Conservation (phyloP, 1,139 yeast genomes). For the Blastobotrys illinoisensis region DNA sequence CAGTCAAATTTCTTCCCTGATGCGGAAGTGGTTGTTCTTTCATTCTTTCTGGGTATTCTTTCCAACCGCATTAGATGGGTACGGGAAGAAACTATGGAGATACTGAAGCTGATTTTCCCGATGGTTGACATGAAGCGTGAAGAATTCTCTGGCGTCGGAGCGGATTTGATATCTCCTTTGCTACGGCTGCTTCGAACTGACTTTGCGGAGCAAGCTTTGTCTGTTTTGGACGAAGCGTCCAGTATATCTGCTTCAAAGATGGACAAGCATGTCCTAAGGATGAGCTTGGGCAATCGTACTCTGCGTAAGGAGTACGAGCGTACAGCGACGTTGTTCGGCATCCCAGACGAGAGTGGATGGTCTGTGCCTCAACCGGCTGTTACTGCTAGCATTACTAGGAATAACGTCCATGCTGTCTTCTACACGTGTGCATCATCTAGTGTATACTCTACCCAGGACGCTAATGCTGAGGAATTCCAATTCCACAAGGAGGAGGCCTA, state of each 20-base stretch:
- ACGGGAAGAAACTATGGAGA: slow-evolving; percentile 68
- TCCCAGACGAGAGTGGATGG: slow-evolving; percentile 98
- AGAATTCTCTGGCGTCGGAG: slow-evolving; percentile 87
- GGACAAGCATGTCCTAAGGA: slow-evolving; percentile 85
- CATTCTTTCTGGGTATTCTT: slow-evolving; percentile 69
- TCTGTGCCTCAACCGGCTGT: slow-evolving; percentile 92
- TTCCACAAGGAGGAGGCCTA: slow-evolving; percentile 56
- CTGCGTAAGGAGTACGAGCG: slow-evolving; percentile 76
- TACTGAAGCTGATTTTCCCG: slow-evolving; percentile 71
- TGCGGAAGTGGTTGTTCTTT: slow-evolving; percentile 67
- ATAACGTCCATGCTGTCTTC: slow-evolving; percentile 92
- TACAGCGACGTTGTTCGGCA: slow-evolving; percentile 87
- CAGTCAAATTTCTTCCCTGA: slow-evolving; percentile 65
- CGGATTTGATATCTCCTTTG: slow-evolving; percentile 88
- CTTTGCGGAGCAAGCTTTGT: slow-evolving; percentile 80
- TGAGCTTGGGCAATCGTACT: slow-evolving; percentile 81
- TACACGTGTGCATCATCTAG: slow-evolving; percentile 59
- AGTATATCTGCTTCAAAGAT: slow-evolving; percentile 84
- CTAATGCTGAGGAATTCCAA: slow-evolving; percentile 28
- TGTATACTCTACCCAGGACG: slow-evolving; percentile 14
- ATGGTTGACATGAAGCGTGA: slow-evolving; percentile 69
- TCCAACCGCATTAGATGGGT: slow-evolving; percentile 78
- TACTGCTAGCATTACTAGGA: slow-evolving; percentile 80
- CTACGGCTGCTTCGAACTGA: slow-evolving; percentile 78
- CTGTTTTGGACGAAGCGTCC: slow-evolving; percentile 80